Base-by-base conservation (phyloP, 805 yeast genomes). In the Yarrowia sp. region DNA sequence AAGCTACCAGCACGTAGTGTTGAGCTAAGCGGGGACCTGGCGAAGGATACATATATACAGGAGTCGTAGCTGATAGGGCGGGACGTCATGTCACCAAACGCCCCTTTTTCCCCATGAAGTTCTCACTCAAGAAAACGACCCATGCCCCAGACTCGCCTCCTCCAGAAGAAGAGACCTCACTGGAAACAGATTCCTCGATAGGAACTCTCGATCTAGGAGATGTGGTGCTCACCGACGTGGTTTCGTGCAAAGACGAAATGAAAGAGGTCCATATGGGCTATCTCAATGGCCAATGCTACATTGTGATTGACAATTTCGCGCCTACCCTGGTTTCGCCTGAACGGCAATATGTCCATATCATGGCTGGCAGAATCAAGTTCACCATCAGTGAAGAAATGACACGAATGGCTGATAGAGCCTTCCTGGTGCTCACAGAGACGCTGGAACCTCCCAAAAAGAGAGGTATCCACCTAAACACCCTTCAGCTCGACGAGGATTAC, bases 301-400 rank as follows among this genome's bases (percentile, higher is more conserved):
- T 55, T 39, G 61, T 55, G 24, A 39, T 55, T 24, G 61, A 55
- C 20, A 55, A 53, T 12, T 9, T 55, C 15, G 44, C 44, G 8
- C 60, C 60, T 6, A 39, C 36, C 0, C 9, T 15, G 5, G 2
- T 24, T 15, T 53, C 44, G n/a, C 60, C 61, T 9, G 38, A 39
- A 15, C 10, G 38, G 2, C 34, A 15, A 33, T 55, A 55, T n/a
- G 38, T 55, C 7, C 61, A 55, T 24, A 5, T 40, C 9, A 39
- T 55, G 61, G 46, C 46, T 10, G 61, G 61, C 8, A 8, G 61
- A 14, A 55, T 55, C 46, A 55, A 55, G 40, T 24, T 24, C 15
- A 55, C 61, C 2, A 24, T 55, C 24, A 55, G 30, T 10, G 61
- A 55, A 40, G 61, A 55, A 2, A 55, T 55, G 61, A 55, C 61